Evolutionary conservation across 2,329 filamentous ascomycete genomes (phyloP).

Genomic region (Allantophomopsis cytisporea): DNA sequence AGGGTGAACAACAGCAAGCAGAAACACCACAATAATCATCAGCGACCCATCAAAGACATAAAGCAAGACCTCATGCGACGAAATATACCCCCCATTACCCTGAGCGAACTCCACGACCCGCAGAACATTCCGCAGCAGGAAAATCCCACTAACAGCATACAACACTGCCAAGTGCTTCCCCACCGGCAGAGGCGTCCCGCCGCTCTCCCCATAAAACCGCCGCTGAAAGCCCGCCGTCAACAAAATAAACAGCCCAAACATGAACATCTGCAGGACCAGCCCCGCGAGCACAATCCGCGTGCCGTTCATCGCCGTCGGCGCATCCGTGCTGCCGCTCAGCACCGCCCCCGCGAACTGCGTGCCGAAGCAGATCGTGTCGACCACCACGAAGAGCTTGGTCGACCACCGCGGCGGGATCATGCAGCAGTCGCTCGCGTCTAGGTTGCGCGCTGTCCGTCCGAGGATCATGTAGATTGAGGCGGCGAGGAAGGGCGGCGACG

Average conservation of each 20-base stretch:
- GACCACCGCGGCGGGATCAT: slow-evolving; percentile 27
- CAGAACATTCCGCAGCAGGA: slow-evolving; percentile 25
- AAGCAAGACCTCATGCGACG: slow-evolving; percentile 25
- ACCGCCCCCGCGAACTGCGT: slow-evolving; percentile 25
- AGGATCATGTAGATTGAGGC: slow-evolving; percentile 33
- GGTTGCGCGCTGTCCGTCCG: slow-evolving; percentile 22
- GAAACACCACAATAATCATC: slow-evolving; percentile 22
- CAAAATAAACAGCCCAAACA: slow-evolving; percentile 33
- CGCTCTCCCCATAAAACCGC: not conserved
- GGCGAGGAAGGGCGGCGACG: slow-evolving; percentile 26
- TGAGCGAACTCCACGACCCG: slow-evolving; percentile 26
- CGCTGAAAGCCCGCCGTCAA: slow-evolving; percentile 1
- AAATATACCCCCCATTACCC: slow-evolving; percentile 25
- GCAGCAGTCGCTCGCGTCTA: slow-evolving; percentile 26
- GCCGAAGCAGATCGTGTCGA: slow-evolving; percentile 31
- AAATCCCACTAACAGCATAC: slow-evolving; percentile 24
- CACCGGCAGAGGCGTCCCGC: slow-evolving; percentile 7
- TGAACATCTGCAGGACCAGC: slow-evolving; percentile 32
- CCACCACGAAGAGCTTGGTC: slow-evolving; percentile 35
- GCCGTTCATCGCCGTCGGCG: slow-evolving; percentile 14
- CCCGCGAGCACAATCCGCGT: slow-evolving; percentile 31
- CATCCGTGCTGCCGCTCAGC: slow-evolving; percentile 1
- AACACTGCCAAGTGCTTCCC: slow-evolving; percentile 22
- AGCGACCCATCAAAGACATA: slow-evolving; percentile 26
- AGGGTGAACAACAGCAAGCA: slow-evolving; percentile 21